Percentiles rank a stretch among this genome's conserved stretches.
These are phyloP conservation scores for Ambrosia hybrid DNA, from an alignment of 140 eudicot genomes.

Conservation along the genomic window DNA sequence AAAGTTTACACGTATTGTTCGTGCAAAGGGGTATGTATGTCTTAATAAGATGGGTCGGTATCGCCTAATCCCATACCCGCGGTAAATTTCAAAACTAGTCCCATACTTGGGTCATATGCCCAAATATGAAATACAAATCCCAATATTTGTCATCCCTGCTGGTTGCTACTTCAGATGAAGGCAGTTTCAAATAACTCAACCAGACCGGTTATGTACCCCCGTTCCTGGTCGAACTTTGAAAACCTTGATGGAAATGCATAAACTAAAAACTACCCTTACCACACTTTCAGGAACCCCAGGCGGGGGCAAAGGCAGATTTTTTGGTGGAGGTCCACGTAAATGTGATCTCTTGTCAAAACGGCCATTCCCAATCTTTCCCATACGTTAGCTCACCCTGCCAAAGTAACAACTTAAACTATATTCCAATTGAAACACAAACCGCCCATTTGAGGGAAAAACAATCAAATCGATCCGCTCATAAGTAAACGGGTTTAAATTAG, in stretches of 20 bases:
- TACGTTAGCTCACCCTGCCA: constrained; percentile 77
- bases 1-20: no score
- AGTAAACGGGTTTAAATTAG: not conserved
- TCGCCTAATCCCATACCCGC: no score
- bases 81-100: no score
- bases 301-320: constrained; percentile 76
- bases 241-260: not conserved
- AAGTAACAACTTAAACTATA: constrained; percentile 13
- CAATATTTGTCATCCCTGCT: no score
- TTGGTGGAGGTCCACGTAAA: constrained; percentile 70
- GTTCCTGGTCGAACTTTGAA: no score
- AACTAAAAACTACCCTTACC: constrained; percentile 48
- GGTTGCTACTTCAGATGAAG: no score
- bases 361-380: constrained; percentile 86
- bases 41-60: no score
- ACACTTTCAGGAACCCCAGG: constrained; percentile 96
- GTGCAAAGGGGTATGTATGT: no score
- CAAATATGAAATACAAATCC: no score
- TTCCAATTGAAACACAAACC: constrained; percentile 1
- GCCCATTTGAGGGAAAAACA: not conserved
- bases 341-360: constrained; percentile 80
- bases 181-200: no score
- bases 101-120: no score
- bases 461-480: not conserved
- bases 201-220: no score